Percentiles rank a stretch among this genome's conserved stretches.
These are phyloP conservation scores for Nakazawaea holstii DNA, from an alignment of 805 yeast genomes.

Conservation along the genomic window DNA sequence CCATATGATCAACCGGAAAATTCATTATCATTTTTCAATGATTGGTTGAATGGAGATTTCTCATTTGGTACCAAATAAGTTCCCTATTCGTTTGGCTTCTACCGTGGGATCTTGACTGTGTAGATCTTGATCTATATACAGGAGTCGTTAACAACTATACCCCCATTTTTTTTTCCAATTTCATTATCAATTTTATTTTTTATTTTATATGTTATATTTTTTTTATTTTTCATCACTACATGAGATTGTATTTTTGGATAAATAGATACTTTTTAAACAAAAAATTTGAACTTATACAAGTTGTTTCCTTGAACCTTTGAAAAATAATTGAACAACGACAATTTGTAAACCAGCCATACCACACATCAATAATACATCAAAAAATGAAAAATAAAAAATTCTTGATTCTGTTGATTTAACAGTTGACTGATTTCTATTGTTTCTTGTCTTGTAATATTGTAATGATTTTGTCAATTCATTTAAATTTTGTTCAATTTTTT, in stretches of 20 bases:
- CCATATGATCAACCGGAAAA: constrained; percentile 81
- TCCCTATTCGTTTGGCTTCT: too few relatives aligned
- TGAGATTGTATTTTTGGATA: too few relatives aligned
- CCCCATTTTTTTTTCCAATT: too few relatives aligned
- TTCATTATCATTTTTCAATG: constrained; percentile 63
- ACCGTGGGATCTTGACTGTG: too few relatives aligned
- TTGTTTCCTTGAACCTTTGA: constrained; percentile 67
- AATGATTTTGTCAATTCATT: constrained; percentile 52
- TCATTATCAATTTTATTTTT: too few relatives aligned
- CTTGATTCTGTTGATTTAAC: constrained; percentile 61
- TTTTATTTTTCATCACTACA: too few relatives aligned
- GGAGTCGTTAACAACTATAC: background rate
- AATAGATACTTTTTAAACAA: too few relatives aligned
- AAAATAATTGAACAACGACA: constrained; percentile 61
- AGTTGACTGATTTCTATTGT: constrained; percentile 83
- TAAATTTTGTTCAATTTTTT: constrained; percentile 54
- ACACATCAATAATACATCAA: constrained; percentile 58
- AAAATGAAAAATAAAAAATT: constrained; percentile 59
- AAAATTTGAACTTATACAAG: constrained; percentile 35
- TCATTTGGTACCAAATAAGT: constrained; percentile 17
- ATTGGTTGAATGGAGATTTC: constrained; percentile 65
- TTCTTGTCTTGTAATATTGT: constrained; percentile 85
- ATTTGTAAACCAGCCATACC: constrained; percentile 71
- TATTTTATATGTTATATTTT: too few relatives aligned
- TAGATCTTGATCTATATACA: background rate